Evolutionary conservation across 2,329 filamentous ascomycete genomes (phyloP).

Genomic region (Hypomyces rosellus): DNA sequence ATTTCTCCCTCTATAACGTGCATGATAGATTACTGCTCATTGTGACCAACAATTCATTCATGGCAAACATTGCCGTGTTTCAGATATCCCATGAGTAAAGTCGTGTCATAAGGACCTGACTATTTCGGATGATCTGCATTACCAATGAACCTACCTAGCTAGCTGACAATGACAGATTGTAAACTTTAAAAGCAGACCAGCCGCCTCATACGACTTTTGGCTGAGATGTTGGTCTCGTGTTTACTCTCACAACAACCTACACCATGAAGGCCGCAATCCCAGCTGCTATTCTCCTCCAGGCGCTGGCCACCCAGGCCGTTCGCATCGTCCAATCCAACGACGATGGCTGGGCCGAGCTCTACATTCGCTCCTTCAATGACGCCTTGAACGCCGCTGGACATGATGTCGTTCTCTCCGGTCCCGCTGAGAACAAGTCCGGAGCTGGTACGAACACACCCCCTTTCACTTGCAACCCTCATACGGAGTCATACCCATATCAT

Average conservation of each 20-base stretch:
- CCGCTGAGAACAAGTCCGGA: constrained; percentile 61
- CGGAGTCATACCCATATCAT: no score
- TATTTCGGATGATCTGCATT: neutral
- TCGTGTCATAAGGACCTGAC: neutral
- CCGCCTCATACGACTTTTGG: neutral
- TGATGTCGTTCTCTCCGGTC: constrained; percentile 57
- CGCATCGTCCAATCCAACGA: constrained; percentile 63
- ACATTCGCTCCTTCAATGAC: constrained; percentile 55
- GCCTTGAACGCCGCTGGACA: constrained; percentile 50
- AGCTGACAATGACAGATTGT: no score
- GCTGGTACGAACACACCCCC: constrained; percentile 35
- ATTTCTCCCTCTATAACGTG: no score
- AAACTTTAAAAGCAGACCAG: no score
- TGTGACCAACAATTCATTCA: no score
- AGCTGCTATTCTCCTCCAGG: constrained; percentile 16
- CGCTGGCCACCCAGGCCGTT: constrained; percentile 26
- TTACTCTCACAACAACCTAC: no score
- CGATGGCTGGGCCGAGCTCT: constrained; percentile 67
- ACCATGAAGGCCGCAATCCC: constrained; percentile 21
- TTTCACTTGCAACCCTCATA: neutral
- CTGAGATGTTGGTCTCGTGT: neutral
- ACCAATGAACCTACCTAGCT: no score
- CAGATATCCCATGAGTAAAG: no score
- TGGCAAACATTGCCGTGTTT: no score
- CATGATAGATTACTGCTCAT: no score